Conservation (phyloP, 371 early-diverging fungal genomes). For the Dentiscutata heterogama region DNA sequence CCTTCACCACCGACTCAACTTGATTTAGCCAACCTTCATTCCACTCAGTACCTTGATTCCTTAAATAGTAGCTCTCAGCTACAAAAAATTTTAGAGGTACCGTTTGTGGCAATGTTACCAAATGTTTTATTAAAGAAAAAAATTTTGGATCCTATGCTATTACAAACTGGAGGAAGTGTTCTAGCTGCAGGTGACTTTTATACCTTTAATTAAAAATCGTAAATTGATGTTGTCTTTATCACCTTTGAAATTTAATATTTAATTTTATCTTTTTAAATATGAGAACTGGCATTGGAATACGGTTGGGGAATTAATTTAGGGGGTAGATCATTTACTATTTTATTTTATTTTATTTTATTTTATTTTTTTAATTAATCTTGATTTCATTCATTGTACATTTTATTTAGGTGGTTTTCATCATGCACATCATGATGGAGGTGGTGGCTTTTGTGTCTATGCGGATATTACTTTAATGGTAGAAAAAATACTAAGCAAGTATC, state of each 20-base stretch:
- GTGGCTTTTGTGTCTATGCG: constrained; percentile 47
- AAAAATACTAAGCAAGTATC: constrained; percentile 27
- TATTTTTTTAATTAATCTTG: neutral
- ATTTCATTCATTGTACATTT: neutral
- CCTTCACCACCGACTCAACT: constrained; percentile 38
- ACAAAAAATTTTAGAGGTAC: constrained; percentile 45
- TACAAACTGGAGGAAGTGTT: constrained; percentile 46
- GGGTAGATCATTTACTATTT: neutral
- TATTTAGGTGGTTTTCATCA: constrained; percentile 45
- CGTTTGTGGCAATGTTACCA: constrained; percentile 42
- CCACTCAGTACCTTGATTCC: constrained; percentile 40
- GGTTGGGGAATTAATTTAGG: constrained; percentile 48
- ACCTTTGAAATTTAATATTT: too few species aligned
- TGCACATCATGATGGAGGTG: constrained; percentile 43
- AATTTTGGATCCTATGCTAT: constrained; percentile 45
- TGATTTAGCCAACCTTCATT: constrained; percentile 42
- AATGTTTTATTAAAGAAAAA: constrained; percentile 34
- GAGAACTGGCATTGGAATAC: constrained; percentile 43
- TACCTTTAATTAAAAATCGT: too few species aligned
- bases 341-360: neutral
- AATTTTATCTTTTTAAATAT: too few species aligned
- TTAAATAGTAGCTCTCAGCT: constrained; percentile 27
- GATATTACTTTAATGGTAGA: constrained; percentile 44
- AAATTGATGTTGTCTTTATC: too few species aligned
- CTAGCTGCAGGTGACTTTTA: constrained; percentile 29